phyloP scores from a whole-genome alignment of 2,329 filamentous ascomycete genomes.

The Didymellaceae sp. region DNA sequence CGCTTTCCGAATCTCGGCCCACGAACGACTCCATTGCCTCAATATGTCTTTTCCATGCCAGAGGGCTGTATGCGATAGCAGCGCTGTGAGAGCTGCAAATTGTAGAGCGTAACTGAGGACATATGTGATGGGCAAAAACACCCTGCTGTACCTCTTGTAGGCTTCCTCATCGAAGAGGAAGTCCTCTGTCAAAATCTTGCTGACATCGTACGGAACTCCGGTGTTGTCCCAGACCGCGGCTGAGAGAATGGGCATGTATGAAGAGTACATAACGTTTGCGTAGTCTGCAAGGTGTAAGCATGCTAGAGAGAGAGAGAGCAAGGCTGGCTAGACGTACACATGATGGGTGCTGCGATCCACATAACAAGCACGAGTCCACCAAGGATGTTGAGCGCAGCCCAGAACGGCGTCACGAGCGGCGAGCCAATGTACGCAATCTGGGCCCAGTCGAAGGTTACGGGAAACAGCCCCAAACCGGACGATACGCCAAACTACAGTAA shows the following conservation, averaged over 20 bases:
- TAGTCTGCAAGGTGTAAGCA: conserved; percentile 62
- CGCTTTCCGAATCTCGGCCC: conserved; percentile 64
- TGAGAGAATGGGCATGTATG: conserved; percentile 86
- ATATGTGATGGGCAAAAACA: conserved; percentile 87
- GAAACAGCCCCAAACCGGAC: conserved; percentile 84
- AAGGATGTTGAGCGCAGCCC: conserved; percentile 85
- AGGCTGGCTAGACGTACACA: conserved; percentile 56
- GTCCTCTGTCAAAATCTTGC: conserved; percentile 76
- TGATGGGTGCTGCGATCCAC: conserved; percentile 81
- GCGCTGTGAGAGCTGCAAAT: conserved; percentile 79
- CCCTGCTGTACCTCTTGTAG: conserved; percentile 80
- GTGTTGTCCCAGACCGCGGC: conserved; percentile 86
- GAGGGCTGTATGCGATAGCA: conserved; percentile 80
- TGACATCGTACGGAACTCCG: conserved; percentile 80
- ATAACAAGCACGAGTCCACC: conserved; percentile 81
- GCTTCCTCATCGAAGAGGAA: conserved; percentile 79
- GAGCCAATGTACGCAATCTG: conserved; percentile 89
- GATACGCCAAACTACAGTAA: conserved; percentile 72
- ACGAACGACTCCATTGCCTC: conserved; percentile 74
- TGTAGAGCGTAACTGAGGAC: conserved; percentile 86
- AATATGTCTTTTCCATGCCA: conserved; percentile 87
- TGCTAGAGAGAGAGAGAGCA: too few relatives aligned
- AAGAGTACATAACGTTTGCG: conserved; percentile 77
- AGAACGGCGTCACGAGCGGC: conserved; percentile 81
- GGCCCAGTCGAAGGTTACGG: conserved; percentile 89